Percentiles rank a stretch among this genome's conserved stretches.
phyloP scores from a whole-genome alignment of 495 filamentous ascomycete genomes.

The Aspergillus affinis region DNA sequence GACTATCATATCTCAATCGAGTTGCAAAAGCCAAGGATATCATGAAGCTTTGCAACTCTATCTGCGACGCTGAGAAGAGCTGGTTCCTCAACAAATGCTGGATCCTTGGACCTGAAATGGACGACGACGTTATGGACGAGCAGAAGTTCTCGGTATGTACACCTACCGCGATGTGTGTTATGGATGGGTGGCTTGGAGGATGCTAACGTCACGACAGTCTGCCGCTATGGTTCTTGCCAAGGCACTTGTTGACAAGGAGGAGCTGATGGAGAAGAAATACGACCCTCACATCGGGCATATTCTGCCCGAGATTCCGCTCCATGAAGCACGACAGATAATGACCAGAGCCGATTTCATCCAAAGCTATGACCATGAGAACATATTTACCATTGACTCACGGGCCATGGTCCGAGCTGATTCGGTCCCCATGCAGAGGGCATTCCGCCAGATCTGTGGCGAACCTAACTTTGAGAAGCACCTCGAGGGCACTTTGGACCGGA shows the following conservation, averaged over 20 bases:
- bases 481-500: constrained; percentile 78
- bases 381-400: constrained; percentile 89
- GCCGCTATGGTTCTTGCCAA: constrained; percentile 93
- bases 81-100: constrained; percentile 96
- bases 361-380: constrained; percentile 85
- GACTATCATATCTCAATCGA: constrained; percentile 79
- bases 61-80: constrained; percentile 78
- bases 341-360: constrained; percentile 94
- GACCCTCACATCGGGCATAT: constrained; percentile 67
- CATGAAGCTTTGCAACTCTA: constrained; percentile 72
- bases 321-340: constrained; percentile 88
- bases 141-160: constrained; percentile 83
- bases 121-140: constrained; percentile 99
- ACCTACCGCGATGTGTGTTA: too few species aligned
- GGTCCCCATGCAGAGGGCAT: constrained; percentile 94
- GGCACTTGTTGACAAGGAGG: constrained; percentile 78
- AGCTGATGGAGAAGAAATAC: constrained; percentile 63
- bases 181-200: not conserved
- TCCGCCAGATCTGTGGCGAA: constrained; percentile 71
- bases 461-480: constrained; percentile 79
- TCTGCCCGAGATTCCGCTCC: constrained; percentile 78
- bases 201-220: constrained; percentile 47
- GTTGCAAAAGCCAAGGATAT: constrained; percentile 81
- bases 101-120: constrained; percentile 90
- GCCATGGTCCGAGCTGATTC: constrained; percentile 90